phyloP scores from a whole-genome alignment of 2,329 filamentous ascomycete species.

The Cordyceps pruinosa region DNA sequence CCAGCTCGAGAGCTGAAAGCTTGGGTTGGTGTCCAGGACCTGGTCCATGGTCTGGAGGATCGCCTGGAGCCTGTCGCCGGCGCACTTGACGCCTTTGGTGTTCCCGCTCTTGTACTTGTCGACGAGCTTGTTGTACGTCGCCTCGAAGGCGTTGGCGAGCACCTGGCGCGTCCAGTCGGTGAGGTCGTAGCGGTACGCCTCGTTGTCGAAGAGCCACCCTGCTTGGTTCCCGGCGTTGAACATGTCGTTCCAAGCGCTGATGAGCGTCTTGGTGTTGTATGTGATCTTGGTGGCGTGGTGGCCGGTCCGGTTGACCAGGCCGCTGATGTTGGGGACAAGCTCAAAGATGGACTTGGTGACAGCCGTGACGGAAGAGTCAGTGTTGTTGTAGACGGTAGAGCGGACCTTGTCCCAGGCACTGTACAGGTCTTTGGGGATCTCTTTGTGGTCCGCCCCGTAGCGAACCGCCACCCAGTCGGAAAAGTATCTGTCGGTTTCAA shows the following conservation, averaged over 20 bases:
- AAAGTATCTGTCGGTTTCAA: slow-evolving; percentile 39
- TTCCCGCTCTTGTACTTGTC: slow-evolving; percentile 22
- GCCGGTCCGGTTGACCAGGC: slow-evolving; percentile 30
- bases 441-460: slow-evolving; percentile 22
- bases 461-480: slow-evolving; percentile 34
- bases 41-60: slow-evolving; percentile 7
- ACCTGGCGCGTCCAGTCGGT: slow-evolving; percentile 42
- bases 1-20: slow-evolving; percentile 7
- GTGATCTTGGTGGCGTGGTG: slow-evolving; percentile 31
- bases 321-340: slow-evolving; percentile 32
- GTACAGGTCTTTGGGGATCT: slow-evolving; percentile 7
- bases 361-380: slow-evolving; percentile 20
- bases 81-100: not conserved
- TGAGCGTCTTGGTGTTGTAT: slow-evolving; percentile 30
- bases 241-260: slow-evolving; percentile 31
- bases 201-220: slow-evolving; percentile 29
- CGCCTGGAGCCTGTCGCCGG: not conserved
- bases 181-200: slow-evolving; percentile 37
- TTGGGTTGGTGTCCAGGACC: slow-evolving; percentile 5
- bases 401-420: slow-evolving; percentile 12
- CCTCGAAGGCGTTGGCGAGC: slow-evolving; percentile 35
- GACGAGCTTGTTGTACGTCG: slow-evolving; percentile 29
- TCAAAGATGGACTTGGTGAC: slow-evolving; percentile 40
- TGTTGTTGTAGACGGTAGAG: slow-evolving; percentile 11
- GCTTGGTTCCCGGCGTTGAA: slow-evolving; percentile 27